phyloP scores from a whole-genome alignment of 73 alveolate genomes.

The Paramecium primaurelia region DNA sequence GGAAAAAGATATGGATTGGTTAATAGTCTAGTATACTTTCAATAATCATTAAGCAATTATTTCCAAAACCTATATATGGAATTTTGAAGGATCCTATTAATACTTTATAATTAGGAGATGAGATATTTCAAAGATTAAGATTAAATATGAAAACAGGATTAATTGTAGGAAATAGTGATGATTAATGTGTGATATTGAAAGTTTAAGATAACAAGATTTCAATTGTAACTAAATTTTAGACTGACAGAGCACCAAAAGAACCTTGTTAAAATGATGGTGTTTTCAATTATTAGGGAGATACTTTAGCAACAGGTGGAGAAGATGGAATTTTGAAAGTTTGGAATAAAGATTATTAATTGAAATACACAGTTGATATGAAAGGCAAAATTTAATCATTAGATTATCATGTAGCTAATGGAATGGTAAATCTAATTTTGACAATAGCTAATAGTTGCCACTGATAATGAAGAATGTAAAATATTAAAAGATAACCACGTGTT shows the following conservation, averaged over 20 bases:
- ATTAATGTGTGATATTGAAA: not conserved
- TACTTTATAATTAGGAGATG: slow-evolving; percentile 1
- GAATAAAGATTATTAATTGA: not conserved
- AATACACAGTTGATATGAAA: not conserved
- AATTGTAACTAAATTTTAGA: not conserved
- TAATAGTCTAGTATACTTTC: not conserved
- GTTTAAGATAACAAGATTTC: not conserved
- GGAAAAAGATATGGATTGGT: slow-evolving; percentile 6
- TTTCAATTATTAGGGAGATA: not conserved
- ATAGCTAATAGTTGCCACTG: slow-evolving; percentile 16
- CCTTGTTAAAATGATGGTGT: slow-evolving; percentile 22
- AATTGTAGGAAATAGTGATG: slow-evolving; percentile 2
- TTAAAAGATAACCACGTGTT: not conserved
- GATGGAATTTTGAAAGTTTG: slow-evolving; percentile 37
- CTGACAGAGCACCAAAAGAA: not conserved
- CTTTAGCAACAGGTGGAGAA: slow-evolving; percentile 32
- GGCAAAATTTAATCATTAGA: not conserved
- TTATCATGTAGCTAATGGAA: not conserved
- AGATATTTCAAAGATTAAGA: not conserved
- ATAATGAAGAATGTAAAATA: slow-evolving; percentile 21
- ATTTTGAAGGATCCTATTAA: not conserved
- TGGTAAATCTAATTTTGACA: not conserved
- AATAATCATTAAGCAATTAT: not conserved
- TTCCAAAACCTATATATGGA: slow-evolving; percentile 31
- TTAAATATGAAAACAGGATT: not conserved